Percentiles rank a stretch among this genome's conserved stretches.
These are phyloP conservation scores for Trametes elegans DNA, from an alignment of 768 basidiomycete genomes.

Conservation along the genomic window DNA sequence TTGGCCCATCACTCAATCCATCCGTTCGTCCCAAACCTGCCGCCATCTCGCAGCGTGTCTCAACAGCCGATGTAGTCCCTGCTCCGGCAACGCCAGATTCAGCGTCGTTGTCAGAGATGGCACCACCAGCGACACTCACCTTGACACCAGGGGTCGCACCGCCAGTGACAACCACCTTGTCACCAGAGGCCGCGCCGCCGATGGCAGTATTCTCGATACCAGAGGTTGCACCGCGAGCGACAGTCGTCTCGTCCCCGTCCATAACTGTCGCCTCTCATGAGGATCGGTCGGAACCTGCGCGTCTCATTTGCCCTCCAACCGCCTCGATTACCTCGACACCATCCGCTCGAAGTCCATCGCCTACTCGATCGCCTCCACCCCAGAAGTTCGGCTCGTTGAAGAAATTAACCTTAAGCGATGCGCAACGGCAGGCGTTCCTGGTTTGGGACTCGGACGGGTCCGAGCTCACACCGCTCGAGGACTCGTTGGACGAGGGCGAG, in stretches of 20 bases:
- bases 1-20: too few species aligned
- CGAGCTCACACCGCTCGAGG: slow-evolving; percentile 27
- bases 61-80: background rate
- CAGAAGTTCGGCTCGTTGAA: background rate
- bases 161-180: too few species aligned
- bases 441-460: slow-evolving; percentile 25
- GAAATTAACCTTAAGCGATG: background rate
- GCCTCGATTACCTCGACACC: background rate
- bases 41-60: too few species aligned
- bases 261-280: background rate
- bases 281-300: background rate
- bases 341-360: background rate
- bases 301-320: too few species aligned
- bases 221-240: too few species aligned
- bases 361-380: background rate
- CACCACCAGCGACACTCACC: too few species aligned
- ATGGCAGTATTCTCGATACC: too few species aligned
- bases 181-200: too few species aligned
- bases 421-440: background rate
- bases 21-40: too few species aligned
- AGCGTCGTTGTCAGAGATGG: too few species aligned
- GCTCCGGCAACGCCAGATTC: background rate
- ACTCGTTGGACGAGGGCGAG: slow-evolving; percentile 17
- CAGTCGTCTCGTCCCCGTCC: background rate
- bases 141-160: too few species aligned